Conservation (phyloP, 208 protist species). For the Wallacemonas sp. region DNA sequence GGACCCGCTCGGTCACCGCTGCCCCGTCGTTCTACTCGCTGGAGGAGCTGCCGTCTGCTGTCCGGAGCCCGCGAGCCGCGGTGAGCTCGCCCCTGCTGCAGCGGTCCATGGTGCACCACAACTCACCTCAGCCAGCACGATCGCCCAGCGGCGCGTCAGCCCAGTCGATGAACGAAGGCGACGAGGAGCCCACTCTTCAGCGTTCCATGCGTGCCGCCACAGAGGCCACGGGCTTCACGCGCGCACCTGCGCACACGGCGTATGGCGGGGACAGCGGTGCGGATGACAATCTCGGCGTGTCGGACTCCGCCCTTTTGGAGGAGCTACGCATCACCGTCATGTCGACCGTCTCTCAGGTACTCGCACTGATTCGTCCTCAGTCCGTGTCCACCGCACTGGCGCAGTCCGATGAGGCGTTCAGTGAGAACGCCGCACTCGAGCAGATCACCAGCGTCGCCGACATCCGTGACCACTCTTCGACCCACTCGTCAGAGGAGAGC, state of each 20-base stretch:
- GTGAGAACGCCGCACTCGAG: constrained; percentile 8
- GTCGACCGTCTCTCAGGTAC: constrained; percentile 10
- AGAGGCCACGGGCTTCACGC: no score
- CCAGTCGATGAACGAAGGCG: no score
- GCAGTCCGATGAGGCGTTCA: constrained; percentile 19
- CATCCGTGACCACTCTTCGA: not conserved
- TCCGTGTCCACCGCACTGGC: constrained; percentile 12
- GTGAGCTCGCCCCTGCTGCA: not conserved
- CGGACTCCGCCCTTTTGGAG: constrained; percentile 14
- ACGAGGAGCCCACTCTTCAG: no score
- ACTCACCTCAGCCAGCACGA: no score
- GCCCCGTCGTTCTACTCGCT: not conserved
- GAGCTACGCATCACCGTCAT: constrained; percentile 23
- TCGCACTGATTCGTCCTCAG: constrained; percentile 1
- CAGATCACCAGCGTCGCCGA: not conserved
- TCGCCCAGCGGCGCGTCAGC: no score
- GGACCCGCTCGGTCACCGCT: constrained; percentile 2
- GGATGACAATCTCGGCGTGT: not conserved
- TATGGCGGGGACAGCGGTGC: not conserved
- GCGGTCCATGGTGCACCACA: not conserved
- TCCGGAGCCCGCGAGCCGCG: not conserved
- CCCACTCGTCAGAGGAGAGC: not conserved
- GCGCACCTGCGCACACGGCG: no score
- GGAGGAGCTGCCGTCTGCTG: not conserved
- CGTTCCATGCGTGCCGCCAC: no score